Percentiles rank a stretch among this genome's conserved stretches.
Evolutionary conservation across 2,329 filamentous ascomycete genomes (phyloP).

Genomic region (Cryphonectria radicalis): DNA sequence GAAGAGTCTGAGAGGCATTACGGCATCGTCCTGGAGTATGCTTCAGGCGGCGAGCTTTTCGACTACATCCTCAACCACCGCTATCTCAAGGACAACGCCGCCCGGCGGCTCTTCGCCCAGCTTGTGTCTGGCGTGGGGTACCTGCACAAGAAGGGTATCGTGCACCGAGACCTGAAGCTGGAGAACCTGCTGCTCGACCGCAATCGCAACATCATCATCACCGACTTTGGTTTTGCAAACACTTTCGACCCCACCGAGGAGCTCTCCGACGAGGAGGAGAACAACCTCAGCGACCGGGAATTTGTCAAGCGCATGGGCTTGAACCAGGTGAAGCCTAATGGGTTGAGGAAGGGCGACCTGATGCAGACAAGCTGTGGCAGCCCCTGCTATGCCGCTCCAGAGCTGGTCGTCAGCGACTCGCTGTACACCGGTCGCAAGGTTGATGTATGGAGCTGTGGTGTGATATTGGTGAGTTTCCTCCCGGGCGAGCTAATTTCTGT

Average conservation of each 20-base stretch:
- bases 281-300: conserved; percentile 83
- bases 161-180: conserved; percentile 94
- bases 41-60: conserved; percentile 95
- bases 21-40: conserved; percentile 97
- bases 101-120: conserved; percentile 90
- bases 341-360: conserved; percentile 83
- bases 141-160: conserved; percentile 97
- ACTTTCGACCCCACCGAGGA: conserved; percentile 92
- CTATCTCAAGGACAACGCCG: conserved; percentile 92
- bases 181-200: conserved; percentile 94
- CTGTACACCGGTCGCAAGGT: conserved; percentile 97
- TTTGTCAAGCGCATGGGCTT: conserved; percentile 86
- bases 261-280: conserved; percentile 86
- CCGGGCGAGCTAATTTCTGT: neutral
- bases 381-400: conserved; percentile 95
- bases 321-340: conserved; percentile 76
- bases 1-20: conserved; percentile 97
- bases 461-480: conserved; percentile 78
- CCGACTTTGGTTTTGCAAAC: conserved; percentile 98
- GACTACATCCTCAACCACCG: conserved; percentile 97
- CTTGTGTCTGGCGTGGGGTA: conserved; percentile 96
- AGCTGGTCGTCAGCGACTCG: conserved; percentile 95
- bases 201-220: conserved; percentile 99
- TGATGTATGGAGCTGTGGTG: conserved; percentile 98
- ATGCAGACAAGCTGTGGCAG: conserved; percentile 99